Evolutionary conservation across 2,329 filamentous ascomycete genomes (phyloP), one percentile per base, ranked within the genome.

Genomic region (Hypocreales sp.): DNA sequence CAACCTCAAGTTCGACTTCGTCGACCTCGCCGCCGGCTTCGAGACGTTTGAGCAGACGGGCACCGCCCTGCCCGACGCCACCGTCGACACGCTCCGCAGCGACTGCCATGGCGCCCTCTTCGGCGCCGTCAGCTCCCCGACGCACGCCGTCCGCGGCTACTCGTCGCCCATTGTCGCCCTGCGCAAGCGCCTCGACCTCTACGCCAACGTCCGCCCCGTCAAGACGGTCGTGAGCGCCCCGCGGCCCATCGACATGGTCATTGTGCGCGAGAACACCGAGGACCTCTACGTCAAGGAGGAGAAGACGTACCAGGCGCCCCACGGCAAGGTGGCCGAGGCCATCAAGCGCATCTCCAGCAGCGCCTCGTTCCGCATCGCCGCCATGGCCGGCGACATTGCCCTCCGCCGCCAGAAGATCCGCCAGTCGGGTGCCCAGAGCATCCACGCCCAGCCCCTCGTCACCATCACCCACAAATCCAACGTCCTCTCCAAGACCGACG

Each of bases 381-480:
- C 75, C 45, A 94, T 94, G 64, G 90, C 90, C 7, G 90, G 87
- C 31, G 84, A 95, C 46, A 93, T 98, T 51, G 90, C 90, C 10
- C 61, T 92, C 35, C 74, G 84, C 29, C 68, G 90, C 38, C 81
- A 93, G 50, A 76, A 79, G 48, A 74, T 92, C 42, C 73, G 87
- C 35, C 66, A 74, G 21, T 51, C 58, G 9, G 61, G 63, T 24
- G 45, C 50, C 10, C 44, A 58, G 15, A 72, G 67, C 50, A 74
- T 79, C 37, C 79, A 84, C 58, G 55, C 57, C 28, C 49, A 59
- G 24, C 74, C 84, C 16, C 67, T 87, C 43, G 86, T 98, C 34
- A 98, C 90, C 33, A 83, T 98, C 52, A 95, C 90, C 26, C 90
- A 98, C 69, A 98, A 98, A 66, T 86, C 78, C 54, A 98, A 98